Evolutionary conservation across 352 stramenopile genomes (phyloP).

Genomic region (Phytophthora palmivora): DNA sequence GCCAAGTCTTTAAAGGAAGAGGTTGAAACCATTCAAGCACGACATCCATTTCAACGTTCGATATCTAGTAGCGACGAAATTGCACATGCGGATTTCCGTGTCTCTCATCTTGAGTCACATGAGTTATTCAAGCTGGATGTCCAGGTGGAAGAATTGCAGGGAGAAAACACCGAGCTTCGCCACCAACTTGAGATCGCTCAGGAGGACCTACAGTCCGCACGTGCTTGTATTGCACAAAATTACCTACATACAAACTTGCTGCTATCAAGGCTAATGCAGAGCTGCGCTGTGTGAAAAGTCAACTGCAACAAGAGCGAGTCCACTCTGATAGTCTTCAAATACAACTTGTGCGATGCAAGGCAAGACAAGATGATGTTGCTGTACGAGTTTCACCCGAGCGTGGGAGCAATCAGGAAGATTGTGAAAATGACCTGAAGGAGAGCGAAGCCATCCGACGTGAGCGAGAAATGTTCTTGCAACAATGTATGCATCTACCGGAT

Average conservation of each 20-base stretch:
- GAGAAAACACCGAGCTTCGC: slow-evolving; percentile 46
- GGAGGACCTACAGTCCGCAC: slow-evolving; percentile 15
- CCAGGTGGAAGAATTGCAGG: slow-evolving; percentile 48
- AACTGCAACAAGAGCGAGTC: slow-evolving; percentile 43
- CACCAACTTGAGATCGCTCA: slow-evolving; percentile 28
- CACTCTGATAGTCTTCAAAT: slow-evolving; percentile 41
- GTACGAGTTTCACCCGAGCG: slow-evolving; percentile 13
- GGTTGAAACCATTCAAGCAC: slow-evolving; percentile 51
- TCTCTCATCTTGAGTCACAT: slow-evolving; percentile 16
- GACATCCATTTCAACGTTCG: slow-evolving; percentile 12
- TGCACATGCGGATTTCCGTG: background rate
- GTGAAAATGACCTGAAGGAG: slow-evolving; percentile 2
- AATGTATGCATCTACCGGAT: slow-evolving; percentile 15
- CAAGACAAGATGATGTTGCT: slow-evolving; percentile 28
- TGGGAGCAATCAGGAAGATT: slow-evolving; percentile 15
- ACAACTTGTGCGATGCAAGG: slow-evolving; percentile 36
- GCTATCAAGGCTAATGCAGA: slow-evolving; percentile 51
- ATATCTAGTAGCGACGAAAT: background rate
- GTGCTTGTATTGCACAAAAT: slow-evolving; percentile 28
- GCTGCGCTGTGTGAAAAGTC: slow-evolving; percentile 43
- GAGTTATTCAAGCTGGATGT: slow-evolving; percentile 64
- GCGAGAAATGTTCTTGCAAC: slow-evolving; percentile 25
- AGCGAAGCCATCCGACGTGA: slow-evolving; percentile 12
- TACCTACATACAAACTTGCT: slow-evolving; percentile 39
- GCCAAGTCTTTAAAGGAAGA: slow-evolving; percentile 63